Conservation (phyloP, 2,329 filamentous ascomycete species). For the Fusarium palustre region DNA sequence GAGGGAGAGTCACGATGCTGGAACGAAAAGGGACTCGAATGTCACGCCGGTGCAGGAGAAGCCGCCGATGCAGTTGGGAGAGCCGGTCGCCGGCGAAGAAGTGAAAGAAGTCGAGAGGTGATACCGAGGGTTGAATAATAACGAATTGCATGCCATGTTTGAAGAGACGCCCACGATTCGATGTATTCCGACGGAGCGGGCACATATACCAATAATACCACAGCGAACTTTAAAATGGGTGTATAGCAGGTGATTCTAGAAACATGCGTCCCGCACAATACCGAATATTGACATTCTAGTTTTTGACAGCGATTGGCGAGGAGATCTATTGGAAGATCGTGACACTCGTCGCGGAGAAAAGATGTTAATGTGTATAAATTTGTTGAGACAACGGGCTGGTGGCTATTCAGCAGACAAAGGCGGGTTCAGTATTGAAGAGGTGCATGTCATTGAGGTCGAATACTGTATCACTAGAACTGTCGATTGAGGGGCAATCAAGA, state of each 20-base stretch:
- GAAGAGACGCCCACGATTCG: slow-evolving; percentile 45
- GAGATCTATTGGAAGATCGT: not conserved
- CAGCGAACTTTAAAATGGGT: slow-evolving; percentile 25
- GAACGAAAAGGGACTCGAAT: slow-evolving; percentile 55
- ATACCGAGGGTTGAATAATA: slow-evolving; percentile 36
- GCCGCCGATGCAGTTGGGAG: slow-evolving; percentile 36
- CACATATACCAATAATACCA: slow-evolving; percentile 47
- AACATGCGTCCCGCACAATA: slow-evolving; percentile 8
- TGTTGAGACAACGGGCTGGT: not conserved
- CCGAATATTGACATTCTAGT: not conserved
- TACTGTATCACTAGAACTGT: not conserved
- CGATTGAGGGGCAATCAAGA: not conserved
- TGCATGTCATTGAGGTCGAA: not conserved
- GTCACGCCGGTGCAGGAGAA: slow-evolving; percentile 54
- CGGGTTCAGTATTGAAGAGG: not conserved
- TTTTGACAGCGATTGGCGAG: not conserved
- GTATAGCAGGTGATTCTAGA: slow-evolving; percentile 8
- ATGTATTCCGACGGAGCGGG: slow-evolving; percentile 41
- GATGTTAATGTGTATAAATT: not conserved
- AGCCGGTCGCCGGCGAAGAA: slow-evolving; percentile 25
- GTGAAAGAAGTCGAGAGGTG: slow-evolving; percentile 46
- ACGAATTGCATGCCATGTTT: slow-evolving; percentile 45
- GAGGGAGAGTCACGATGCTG: slow-evolving; percentile 62
- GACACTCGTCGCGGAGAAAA: not conserved
- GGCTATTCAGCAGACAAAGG: not conserved